Evolutionary conservation across 805 yeast species (phyloP).

Genomic region (Hanseniaspora taiwanica): DNA sequence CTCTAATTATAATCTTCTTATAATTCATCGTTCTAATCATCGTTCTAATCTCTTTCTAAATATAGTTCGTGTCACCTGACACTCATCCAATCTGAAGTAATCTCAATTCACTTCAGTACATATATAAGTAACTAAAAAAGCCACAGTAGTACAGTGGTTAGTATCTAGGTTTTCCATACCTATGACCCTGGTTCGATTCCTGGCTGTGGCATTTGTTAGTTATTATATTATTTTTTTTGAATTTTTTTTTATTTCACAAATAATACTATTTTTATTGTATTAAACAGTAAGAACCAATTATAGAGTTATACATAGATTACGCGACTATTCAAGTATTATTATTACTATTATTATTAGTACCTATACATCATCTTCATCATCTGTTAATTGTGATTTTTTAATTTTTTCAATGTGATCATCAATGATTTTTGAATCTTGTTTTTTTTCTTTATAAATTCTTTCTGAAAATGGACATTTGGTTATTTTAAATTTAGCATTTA

Average conservation of each 20-base stretch:
- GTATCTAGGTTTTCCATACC: constrained; percentile 90
- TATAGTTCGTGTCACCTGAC: too few relatives aligned
- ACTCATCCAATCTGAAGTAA: too few relatives aligned
- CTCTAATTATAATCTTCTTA: too few relatives aligned
- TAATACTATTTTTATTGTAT: too few relatives aligned
- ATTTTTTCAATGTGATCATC: background rate
- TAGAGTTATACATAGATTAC: background rate
- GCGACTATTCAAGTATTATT: too few relatives aligned
- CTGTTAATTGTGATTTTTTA: too few relatives aligned
- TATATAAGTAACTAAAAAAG: too few relatives aligned
- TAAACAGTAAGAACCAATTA: background rate
- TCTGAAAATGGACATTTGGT: background rate
- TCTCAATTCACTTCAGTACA: too few relatives aligned
- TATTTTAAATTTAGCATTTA: background rate
- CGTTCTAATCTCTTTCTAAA: too few relatives aligned
- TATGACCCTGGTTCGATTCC: constrained; percentile 92
- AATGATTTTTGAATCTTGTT: background rate
- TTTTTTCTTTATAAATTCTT: background rate
- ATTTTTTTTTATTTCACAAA: constrained; percentile 15
- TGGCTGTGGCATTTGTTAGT: constrained; percentile 36
- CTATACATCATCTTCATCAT: too few relatives aligned
- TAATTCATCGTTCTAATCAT: too few relatives aligned
- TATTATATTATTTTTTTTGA: constrained; percentile 32
- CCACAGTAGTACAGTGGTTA: constrained; percentile 69
- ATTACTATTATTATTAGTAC: too few relatives aligned